Base-by-base conservation (phyloP, 1,284 basidiomycete species). In the Sanguinoderma infundibulare region DNA sequence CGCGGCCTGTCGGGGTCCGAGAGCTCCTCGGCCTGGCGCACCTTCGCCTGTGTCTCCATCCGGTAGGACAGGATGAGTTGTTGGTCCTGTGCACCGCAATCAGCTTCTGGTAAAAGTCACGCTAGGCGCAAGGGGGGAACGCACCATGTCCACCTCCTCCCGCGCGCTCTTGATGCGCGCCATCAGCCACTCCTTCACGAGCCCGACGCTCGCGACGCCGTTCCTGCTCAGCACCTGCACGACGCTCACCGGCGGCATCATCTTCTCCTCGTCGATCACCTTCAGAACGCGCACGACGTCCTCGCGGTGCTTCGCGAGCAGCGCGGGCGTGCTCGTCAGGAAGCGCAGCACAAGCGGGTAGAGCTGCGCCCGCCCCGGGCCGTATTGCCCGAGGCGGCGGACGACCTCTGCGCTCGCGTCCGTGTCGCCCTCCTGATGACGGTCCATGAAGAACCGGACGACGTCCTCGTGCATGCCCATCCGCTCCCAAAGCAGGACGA, bases 381-480 rank as follows among this genome's bases (percentile, higher is more conserved):
- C 96, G 68, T 98, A 98, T 51, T 83, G 77, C 52, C 83, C 80
- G 0, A 98, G 81, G 39, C 91, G 86, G 3, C 81, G 77, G 22
- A 98, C 79, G 9, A 98, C 92, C 70, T 92, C 84, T 1, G 72
- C 73, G 4, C 90, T 90, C 2, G 87, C 85, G 24, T 70, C 76
- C 0, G 79, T 70, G 4, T 74, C 69, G 5, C 78, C 80, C 14
- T 78, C 78, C 32, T 79, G 81, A 68, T 87, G 81, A 63, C 81
- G 81, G 57, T 89, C 91, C 84, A 97, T 97, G 89, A 91, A 96
- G 78, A 94, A 96, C 22, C 95, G 86, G 30, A 99, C 72, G 39
- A 98, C 89, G 66, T 98, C 96, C 70, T 98, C 98, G 74, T 95
- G 94, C 96, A 98, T 96, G 2, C 92, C 95, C 79, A 96, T 82